Conservation (phyloP, 768 basidiomycete genomes). For the Arthromyces matolae region DNA sequence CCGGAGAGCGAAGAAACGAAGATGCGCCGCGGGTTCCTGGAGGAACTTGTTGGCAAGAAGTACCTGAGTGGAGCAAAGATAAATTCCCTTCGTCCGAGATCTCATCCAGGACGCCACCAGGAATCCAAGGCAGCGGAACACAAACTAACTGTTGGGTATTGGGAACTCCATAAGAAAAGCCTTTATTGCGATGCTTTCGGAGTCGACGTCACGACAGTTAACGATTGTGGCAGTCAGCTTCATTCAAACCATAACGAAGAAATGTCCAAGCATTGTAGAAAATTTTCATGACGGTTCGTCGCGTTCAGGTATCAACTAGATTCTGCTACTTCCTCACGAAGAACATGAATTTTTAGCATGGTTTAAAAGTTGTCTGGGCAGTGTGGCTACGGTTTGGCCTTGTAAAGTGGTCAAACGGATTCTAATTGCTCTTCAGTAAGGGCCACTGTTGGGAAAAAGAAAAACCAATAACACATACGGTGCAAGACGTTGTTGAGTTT, state of each 20-base stretch:
- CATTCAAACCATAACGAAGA: no score
- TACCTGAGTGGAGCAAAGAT: conserved; percentile 1
- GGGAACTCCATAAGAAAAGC: not conserved
- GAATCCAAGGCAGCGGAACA: not conserved
- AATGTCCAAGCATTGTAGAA: no score
- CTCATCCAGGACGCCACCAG: not conserved
- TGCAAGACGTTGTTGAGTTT: conserved; percentile 88
- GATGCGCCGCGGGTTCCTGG: conserved; percentile 2
- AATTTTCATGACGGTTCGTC: no score
- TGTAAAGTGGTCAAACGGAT: conserved; percentile 31
- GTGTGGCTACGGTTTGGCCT: no score
- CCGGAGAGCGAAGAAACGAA: conserved; percentile 4
- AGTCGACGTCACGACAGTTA: not conserved
- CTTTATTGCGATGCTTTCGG: not conserved
- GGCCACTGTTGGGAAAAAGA: not conserved
- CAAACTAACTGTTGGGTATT: not conserved
- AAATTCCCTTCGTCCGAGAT: not conserved
- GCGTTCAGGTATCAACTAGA: no score
- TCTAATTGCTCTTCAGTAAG: conserved; percentile 20
- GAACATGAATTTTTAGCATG: no score
- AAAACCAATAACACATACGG: conserved; percentile 47
- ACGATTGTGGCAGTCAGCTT: no score
- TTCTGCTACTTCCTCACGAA: no score
- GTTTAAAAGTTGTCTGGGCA: no score
- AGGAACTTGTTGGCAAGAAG: not conserved